These are phyloP conservation scores for Cenchrus purpureus DNA, from an alignment of 176 grass and related monocot genomes.

Conservation along the genomic window DNA sequence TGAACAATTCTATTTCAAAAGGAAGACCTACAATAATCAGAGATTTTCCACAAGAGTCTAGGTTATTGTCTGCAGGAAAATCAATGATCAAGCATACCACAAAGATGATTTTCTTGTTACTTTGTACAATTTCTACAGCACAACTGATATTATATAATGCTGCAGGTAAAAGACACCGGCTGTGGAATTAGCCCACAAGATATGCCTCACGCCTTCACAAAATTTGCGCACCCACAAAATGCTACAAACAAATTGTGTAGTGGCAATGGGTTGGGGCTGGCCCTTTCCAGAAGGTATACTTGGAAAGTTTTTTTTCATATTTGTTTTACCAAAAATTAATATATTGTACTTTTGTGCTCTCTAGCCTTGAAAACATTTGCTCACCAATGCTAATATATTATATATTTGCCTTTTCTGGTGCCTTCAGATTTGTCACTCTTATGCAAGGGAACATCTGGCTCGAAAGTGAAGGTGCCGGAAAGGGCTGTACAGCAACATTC, in stretches of 20 bases:
- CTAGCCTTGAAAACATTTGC: not conserved
- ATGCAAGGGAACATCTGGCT: slow-evolving; percentile 85
- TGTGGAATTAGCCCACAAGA: slow-evolving; percentile 75
- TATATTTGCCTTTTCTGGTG: not conserved
- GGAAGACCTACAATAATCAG: not conserved
- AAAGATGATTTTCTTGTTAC: not conserved
- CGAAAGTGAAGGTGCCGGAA: slow-evolving; percentile 62
- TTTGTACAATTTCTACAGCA: not conserved
- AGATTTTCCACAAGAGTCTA: not conserved
- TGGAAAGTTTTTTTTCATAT: slow-evolving; percentile 26
- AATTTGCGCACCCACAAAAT: slow-evolving; percentile 52
- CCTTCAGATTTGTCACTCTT: slow-evolving; percentile 62
- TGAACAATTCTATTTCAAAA: not conserved
- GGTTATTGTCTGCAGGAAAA: slow-evolving; percentile 7
- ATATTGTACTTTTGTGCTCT: not conserved
- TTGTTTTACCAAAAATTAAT: not conserved
- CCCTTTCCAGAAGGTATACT: slow-evolving; percentile 79
- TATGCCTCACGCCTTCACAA: slow-evolving; percentile 66
- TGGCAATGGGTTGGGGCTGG: slow-evolving; percentile 72
- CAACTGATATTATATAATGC: slow-evolving; percentile 5
- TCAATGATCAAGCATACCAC: not conserved
- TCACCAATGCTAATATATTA: not conserved
- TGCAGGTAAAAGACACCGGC: slow-evolving; percentile 83
- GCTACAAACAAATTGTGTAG: not conserved
- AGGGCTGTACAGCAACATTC: slow-evolving; percentile 63